These are phyloP conservation scores for Boletus rufocinnamomeus DNA, from an alignment of 768 basidiomycete genomes.

Conservation along the genomic window DNA sequence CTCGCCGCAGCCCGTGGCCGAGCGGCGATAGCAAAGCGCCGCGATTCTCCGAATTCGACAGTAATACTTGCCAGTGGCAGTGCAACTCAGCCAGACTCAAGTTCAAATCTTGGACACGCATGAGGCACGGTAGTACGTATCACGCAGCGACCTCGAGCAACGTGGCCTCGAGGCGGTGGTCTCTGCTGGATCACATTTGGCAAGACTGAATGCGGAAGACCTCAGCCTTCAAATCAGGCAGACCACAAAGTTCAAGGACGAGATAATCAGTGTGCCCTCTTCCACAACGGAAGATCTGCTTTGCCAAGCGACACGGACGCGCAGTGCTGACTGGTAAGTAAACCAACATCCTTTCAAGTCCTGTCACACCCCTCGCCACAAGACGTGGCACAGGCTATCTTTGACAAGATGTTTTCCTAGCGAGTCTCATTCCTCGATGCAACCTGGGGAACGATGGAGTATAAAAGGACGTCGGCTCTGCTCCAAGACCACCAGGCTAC, in stretches of 20 bases:
- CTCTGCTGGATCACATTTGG: not conserved
- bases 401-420: not conserved
- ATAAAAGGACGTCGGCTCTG: conserved; percentile 6
- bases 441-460: not conserved
- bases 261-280: not conserved
- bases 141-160: not conserved
- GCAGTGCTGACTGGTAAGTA: not conserved
- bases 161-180: not conserved
- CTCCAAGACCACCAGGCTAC: not conserved
- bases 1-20: not conserved
- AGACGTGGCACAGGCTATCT: not conserved
- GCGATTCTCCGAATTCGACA: too few relatives aligned
- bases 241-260: not conserved
- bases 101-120: not conserved
- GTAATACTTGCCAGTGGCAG: too few relatives aligned
- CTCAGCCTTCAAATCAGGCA: not conserved
- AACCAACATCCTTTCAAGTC: not conserved
- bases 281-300: not conserved
- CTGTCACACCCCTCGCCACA: not conserved
- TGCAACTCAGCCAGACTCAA: too few relatives aligned
- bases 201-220: not conserved
- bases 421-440: not conserved
- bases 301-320: not conserved
- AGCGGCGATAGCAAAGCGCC: not conserved
- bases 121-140: not conserved